These are phyloP conservation scores for Tieghemiomyces parasiticus DNA, from an alignment of 192 early-diverging fungal species.

Conservation along the genomic window DNA sequence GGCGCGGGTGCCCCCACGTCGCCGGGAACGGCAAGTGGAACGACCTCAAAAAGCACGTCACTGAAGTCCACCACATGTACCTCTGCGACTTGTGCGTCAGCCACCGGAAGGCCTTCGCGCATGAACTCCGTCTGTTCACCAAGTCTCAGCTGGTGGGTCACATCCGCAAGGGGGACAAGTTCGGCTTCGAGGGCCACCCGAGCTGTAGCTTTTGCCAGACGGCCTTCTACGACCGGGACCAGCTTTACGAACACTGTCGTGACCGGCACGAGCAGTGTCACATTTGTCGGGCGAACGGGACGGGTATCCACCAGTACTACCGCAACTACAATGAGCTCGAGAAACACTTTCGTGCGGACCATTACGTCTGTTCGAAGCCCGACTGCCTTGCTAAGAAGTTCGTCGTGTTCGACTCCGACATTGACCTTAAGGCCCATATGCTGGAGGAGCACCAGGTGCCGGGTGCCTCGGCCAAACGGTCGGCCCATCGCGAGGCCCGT, in stretches of 20 bases:
- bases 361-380: constrained; percentile 62
- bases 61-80: constrained; percentile 49
- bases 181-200: constrained; percentile 74
- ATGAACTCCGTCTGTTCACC: constrained; percentile 83
- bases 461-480: constrained; percentile 12
- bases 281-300: constrained; percentile 57
- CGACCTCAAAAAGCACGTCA: constrained; percentile 71
- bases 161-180: constrained; percentile 51
- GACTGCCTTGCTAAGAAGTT: constrained; percentile 89
- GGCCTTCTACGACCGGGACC: constrained; percentile 80
- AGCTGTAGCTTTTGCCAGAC: constrained; percentile 76
- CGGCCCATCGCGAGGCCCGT: not conserved
- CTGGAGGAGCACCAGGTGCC: constrained; percentile 28
- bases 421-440: constrained; percentile 85
- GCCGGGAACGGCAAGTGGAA: constrained; percentile 68
- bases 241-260: constrained; percentile 89
- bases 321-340: constrained; percentile 64
- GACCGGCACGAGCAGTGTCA: constrained; percentile 91
- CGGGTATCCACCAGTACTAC: constrained; percentile 72
- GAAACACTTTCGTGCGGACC: constrained; percentile 69
- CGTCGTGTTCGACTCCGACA: constrained; percentile 82
- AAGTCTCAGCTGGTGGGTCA: constrained; percentile 60
- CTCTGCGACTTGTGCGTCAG: constrained; percentile 82
- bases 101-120: constrained; percentile 84
- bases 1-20: constrained; percentile 53